phyloP scores from a whole-genome alignment of 257 asterid genomes.

The Knoxia roxburghii region DNA sequence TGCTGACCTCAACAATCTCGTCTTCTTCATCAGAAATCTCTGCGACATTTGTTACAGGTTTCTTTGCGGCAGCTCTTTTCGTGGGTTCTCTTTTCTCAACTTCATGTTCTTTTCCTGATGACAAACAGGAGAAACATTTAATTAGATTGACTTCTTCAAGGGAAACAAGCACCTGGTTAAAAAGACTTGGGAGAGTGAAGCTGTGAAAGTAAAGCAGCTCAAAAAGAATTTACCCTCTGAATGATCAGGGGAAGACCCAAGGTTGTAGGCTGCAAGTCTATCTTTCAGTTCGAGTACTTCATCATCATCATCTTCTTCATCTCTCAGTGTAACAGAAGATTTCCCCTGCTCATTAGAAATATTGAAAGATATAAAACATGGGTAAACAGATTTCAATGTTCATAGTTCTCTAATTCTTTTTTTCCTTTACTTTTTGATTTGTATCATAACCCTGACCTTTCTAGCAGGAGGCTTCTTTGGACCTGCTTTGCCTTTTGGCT shows the following conservation, averaged over 20 bases:
- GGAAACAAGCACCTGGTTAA: too few species aligned
- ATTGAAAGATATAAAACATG: neutral
- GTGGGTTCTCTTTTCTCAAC: slow-evolving; percentile 44
- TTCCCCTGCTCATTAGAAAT: slow-evolving; percentile 38
- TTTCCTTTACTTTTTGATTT: neutral
- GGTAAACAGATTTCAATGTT: neutral
- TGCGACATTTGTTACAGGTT: slow-evolving; percentile 26
- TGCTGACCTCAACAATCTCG: slow-evolving; percentile 27
- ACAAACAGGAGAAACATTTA: neutral
- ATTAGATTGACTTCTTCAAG: neutral
- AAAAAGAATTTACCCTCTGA: slow-evolving; percentile 47
- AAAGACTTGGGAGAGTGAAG: neutral
- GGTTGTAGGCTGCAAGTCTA: slow-evolving; percentile 78
- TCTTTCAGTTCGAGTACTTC: slow-evolving; percentile 62
- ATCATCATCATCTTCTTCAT: slow-evolving; percentile 36
- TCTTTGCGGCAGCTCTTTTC: slow-evolving; percentile 46
- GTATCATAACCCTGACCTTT: slow-evolving; percentile 42
- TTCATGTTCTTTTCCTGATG: slow-evolving; percentile 40
- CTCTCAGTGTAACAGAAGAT: slow-evolving; percentile 15
- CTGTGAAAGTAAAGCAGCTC: neutral
- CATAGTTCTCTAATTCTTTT: neutral
- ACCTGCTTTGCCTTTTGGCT: slow-evolving; percentile 56
- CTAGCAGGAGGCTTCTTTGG: slow-evolving; percentile 73
- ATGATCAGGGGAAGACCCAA: slow-evolving; percentile 78
- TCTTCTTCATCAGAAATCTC: slow-evolving; percentile 44